Evolutionary conservation across 805 yeast genomes (phyloP), one percentile per base, ranked within the genome.

Genomic region (Sugiyamaella boreocaroliniensis): DNA sequence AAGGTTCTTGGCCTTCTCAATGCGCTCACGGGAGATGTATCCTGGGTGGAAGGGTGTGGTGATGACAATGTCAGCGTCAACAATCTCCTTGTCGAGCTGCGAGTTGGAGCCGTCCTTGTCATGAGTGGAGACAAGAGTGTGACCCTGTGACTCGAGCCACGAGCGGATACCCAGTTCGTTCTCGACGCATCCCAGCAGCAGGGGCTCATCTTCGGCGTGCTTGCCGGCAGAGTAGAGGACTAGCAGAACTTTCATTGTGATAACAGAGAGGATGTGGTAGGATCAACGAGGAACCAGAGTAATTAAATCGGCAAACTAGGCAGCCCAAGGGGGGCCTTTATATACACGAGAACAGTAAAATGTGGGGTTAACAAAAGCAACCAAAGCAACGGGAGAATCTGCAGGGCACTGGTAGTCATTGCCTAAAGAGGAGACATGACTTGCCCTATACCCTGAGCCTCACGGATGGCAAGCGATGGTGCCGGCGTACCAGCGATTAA

Each of bases 21-120:
- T 76, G 62, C 92, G 76, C 61, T 81, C 84, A 54, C 75, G 74
- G 51, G 83, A 78, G 66, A 86, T 75, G 68, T 86, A 86, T 40
- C 83, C 92, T 4, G 95, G 93, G 69, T 78, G 87, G 77, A 86
- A 86, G 2, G 95, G 93, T 11, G 92, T 85, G 42, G 90, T 81
- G 68, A 86, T 85, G 63, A 86, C 78, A 49, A 86, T 75, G 60
- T 86, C 93, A 4, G 90, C 86, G 55, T 82, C 89, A 47, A 74
- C 78, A 64, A 86, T 76, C 58, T 84, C 75, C 63, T 76, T 72
- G 68, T 86, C 93, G 47, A 86, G 77, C 40, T 65, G 75, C 2
- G 85, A 76, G 59, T 68, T 59, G 42, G 74, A 75, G 47, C 84
- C 84, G 52, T 85, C 95, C 67, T 86, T 86, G 67, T 79, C 82